Conservation (phyloP, 2,329 filamentous ascomycete species). For the Leptosphaerulina australis region DNA sequence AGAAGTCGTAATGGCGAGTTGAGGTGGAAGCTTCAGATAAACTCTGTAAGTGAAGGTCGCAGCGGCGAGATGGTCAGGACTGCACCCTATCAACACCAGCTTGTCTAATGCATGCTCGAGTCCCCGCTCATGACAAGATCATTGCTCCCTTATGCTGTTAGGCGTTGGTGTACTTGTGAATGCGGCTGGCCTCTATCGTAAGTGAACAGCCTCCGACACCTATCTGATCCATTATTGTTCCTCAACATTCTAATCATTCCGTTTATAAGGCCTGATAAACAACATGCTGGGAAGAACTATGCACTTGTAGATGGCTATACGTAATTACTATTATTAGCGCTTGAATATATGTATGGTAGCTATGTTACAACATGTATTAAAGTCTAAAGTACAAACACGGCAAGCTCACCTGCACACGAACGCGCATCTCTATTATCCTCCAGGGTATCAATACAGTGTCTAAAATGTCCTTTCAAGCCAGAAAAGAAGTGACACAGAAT, state of each 20-base stretch:
- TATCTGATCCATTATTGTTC: slow-evolving; percentile 14
- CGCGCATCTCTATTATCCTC: slow-evolving; percentile 30
- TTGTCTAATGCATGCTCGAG: too few relatives aligned
- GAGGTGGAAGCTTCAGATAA: too few relatives aligned
- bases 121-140: too few relatives aligned
- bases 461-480: slow-evolving; percentile 15
- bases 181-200: too few relatives aligned
- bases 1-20: too few relatives aligned
- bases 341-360: slow-evolving; percentile 10
- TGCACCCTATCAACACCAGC: too few relatives aligned
- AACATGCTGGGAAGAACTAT: not conserved
- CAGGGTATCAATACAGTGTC: slow-evolving; percentile 43
- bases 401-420: slow-evolving; percentile 27
- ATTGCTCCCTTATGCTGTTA: too few relatives aligned
- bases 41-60: too few relatives aligned
- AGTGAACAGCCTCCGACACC: too few relatives aligned
- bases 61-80: too few relatives aligned
- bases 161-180: too few relatives aligned
- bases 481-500: slow-evolving; percentile 5
- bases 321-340: slow-evolving; percentile 14
- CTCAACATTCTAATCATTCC: slow-evolving; percentile 5
- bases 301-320: slow-evolving; percentile 2
- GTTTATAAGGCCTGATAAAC: slow-evolving; percentile 7
- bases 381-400: slow-evolving; percentile 15
- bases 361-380: slow-evolving; percentile 13